Conservation (phyloP, 2,329 filamentous ascomycete species). For the Ophiocordyceps camponoti-saundersi region DNA sequence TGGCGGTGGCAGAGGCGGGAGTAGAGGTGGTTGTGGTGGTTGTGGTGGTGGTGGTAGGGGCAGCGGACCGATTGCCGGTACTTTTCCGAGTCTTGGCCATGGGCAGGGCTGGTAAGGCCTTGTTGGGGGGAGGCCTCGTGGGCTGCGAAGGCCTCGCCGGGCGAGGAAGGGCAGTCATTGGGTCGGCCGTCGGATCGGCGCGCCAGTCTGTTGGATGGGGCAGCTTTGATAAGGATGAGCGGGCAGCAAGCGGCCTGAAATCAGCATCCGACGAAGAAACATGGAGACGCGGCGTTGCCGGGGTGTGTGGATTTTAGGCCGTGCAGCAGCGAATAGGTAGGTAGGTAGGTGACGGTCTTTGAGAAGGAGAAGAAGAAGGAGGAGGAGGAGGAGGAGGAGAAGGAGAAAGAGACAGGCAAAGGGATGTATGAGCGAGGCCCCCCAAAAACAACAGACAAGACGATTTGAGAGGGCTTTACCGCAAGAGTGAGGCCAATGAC, state of each 20-base stretch:
- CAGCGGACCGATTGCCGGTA: constrained; percentile 28
- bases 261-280: neutral
- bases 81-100: constrained; percentile 56
- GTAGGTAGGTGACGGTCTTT: too few relatives aligned
- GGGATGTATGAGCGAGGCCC: too few relatives aligned
- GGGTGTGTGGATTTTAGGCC: neutral
- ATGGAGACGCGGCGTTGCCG: neutral
- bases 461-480: too few relatives aligned
- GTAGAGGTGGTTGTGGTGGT: constrained; percentile 26
- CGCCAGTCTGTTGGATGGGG: neutral
- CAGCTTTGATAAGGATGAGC: neutral
- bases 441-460: too few relatives aligned
- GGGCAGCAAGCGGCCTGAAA: neutral
- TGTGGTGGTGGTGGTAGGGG: constrained; percentile 3
- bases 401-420: too few relatives aligned
- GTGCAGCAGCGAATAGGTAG: too few relatives aligned
- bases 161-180: constrained; percentile 43
- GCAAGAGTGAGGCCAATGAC: too few relatives aligned
- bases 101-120: constrained; percentile 58
- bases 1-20: constrained; percentile 36
- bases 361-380: too few relatives aligned
- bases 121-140: constrained; percentile 55
- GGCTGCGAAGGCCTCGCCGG: constrained; percentile 53
- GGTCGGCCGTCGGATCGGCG: neutral
- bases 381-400: too few relatives aligned